phyloP scores from a whole-genome alignment of 768 basidiomycete species.

The Lactarius hatsudake region DNA sequence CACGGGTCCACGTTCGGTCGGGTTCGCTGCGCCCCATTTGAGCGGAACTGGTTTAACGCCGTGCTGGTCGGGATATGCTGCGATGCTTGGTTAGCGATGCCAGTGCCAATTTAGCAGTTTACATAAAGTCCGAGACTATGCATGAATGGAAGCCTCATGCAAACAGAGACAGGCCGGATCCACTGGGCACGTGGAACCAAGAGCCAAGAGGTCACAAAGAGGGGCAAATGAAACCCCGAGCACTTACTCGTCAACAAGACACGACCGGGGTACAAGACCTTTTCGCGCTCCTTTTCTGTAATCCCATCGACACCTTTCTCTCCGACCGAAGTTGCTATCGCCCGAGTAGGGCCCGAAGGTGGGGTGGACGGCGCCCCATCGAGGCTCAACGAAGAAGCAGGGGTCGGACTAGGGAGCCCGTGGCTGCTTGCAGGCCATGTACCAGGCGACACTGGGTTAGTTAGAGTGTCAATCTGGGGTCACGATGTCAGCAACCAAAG shows the following conservation, averaged over 20 bases:
- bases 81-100: not conserved
- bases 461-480: constrained; percentile 52
- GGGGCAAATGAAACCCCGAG: constrained; percentile 17
- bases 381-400: constrained; percentile 33
- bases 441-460: constrained; percentile 31
- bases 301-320: constrained; percentile 23
- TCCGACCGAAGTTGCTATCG: constrained; percentile 14
- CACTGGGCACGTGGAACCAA: not conserved
- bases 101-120: not conserved
- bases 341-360: constrained; percentile 28
- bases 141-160: constrained; percentile 1
- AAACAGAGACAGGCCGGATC: not conserved
- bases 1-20: constrained; percentile 74
- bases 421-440: constrained; percentile 36
- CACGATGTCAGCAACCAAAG: not conserved
- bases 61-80: constrained; percentile 88
- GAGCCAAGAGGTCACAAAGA: constrained; percentile 5
- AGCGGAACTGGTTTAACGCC: constrained; percentile 80
- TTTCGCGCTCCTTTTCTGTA: constrained; percentile 67
- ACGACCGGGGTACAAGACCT: constrained; percentile 73
- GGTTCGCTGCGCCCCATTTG: constrained; percentile 72
- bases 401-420: constrained; percentile 32
- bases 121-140: constrained; percentile 8
- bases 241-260: constrained; percentile 80
- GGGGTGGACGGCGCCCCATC: constrained; percentile 34